Percentiles rank a stretch among this genome's conserved stretches.
Evolutionary conservation across 2,329 filamentous ascomycete species (phyloP).

Genomic region (Alternaria gaisen): DNA sequence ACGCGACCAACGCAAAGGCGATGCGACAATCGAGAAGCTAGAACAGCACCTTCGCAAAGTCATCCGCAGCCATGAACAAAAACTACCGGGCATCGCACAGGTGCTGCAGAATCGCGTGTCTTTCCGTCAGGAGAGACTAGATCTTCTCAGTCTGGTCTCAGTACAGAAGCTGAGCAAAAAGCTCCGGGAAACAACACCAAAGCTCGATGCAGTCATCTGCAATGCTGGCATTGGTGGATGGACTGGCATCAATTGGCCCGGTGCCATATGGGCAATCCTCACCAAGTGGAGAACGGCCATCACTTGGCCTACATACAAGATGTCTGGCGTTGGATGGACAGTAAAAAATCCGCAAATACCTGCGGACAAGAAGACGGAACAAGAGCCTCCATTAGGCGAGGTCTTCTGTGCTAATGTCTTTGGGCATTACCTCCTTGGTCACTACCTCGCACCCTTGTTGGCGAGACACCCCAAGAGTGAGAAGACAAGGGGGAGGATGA

Average conservation of each 20-base stretch:
- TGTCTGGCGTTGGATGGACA: conserved; percentile 64
- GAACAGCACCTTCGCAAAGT: conserved; percentile 67
- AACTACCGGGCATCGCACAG: conserved; percentile 51
- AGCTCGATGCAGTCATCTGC: conserved; percentile 80
- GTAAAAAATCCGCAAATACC: conserved; percentile 62
- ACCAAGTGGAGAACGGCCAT: conserved; percentile 72
- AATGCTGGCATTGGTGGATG: conserved; percentile 92
- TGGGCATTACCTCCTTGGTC: conserved; percentile 89
- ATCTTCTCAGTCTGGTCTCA: conserved; percentile 65
- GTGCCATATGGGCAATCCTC: conserved; percentile 64
- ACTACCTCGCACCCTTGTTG: conserved; percentile 80
- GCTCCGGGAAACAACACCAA: conserved; percentile 67
- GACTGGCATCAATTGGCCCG: conserved; percentile 76
- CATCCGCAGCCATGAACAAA: conserved; percentile 47
- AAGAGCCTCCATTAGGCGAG: conserved; percentile 73
- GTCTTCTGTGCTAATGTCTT: conserved; percentile 94
- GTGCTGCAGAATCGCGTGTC: conserved; percentile 56
- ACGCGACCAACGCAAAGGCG: conserved; percentile 76
- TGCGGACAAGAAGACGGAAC: conserved; percentile 41
- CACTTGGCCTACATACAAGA: conserved; percentile 83
- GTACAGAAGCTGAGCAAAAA: conserved; percentile 63
- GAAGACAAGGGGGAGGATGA: conserved; percentile 68
- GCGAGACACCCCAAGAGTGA: conserved; percentile 54
- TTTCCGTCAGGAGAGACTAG: conserved; percentile 66
- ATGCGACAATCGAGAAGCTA: conserved; percentile 73